Evolutionary conservation across 257 asterid genomes (phyloP), one percentile per base, ranked within the genome.

Genomic region (Lavandula angustifolia): DNA sequence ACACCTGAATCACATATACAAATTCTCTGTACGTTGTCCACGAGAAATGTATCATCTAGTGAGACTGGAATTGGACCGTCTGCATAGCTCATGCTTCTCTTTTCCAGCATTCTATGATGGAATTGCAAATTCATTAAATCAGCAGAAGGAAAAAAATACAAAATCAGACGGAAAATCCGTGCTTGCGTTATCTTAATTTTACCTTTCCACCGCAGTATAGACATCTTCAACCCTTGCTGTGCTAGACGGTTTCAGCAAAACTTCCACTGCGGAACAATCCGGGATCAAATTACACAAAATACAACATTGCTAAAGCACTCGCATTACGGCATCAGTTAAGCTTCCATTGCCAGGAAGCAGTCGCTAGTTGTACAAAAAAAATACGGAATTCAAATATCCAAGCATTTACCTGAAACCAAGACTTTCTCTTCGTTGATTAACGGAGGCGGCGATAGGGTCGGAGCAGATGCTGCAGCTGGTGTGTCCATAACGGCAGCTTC

Each of bases 1-100:
- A 54, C 61, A 89, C 99, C 97, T 73, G 97, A 81, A 73, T 90
- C 99, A 55, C 97, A 86, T 54, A 90, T 77, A 48, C 92, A 81
- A 75, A 94, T 94, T 34, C 90, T 73, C 54, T 79, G 81, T 17
- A 94, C 95, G 75, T 94, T 88, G 62, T 87, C 91, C 42, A 78
- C 66, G 31, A 94, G 96, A 69, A 94, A 86, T 38, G 79, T 72
- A 67, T 94, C 94, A 53, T 86, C 94, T 31, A 70, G 54, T 22
- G 99, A 96, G 69, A 90, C 80, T 4, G 86, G 84, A 54, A 94
- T 78, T 0, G 87, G 85, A 66, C 99, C 97, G 67, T 90, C 95
- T 34, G 44, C 82, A 47, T 94, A 94, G 81, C 95, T 94, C 96
- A 94, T 87, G 70, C 91, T 82, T 82, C 99, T 81, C 76, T 83